Evolutionary conservation across 805 yeast species (phyloP).

Genomic region (Saccharomycopsis babjevae): DNA sequence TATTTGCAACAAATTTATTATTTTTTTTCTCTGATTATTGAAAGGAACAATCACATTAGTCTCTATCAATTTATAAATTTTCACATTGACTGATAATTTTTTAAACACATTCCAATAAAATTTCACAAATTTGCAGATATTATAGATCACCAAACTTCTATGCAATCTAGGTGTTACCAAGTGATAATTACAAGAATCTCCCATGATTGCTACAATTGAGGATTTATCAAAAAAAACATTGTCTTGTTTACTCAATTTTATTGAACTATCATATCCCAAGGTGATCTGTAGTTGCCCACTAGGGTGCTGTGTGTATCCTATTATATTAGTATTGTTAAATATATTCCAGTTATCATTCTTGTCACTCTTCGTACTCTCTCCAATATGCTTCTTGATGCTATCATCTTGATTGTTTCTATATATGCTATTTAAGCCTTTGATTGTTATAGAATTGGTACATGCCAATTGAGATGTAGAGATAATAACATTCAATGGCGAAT

Average conservation of each 20-base stretch:
- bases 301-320: background rate
- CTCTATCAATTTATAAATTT: background rate
- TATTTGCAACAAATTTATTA: background rate
- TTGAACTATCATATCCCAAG: background rate
- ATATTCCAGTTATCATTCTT: conserved; percentile 3
- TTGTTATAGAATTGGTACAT: background rate
- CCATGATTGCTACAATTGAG: conserved; percentile 4
- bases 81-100: background rate
- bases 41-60: background rate
- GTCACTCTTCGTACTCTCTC: background rate
- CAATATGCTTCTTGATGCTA: background rate
- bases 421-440: background rate
- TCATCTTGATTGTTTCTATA: background rate
- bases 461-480: background rate
- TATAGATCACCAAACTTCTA: background rate
- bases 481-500: background rate
- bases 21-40: background rate
- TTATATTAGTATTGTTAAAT: background rate
- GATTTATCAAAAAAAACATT: conserved; percentile 2
- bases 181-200: background rate
- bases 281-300: background rate
- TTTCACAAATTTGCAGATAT: background rate
- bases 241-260: background rate
- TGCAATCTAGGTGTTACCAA: background rate
- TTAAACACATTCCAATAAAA: background rate